phyloP scores from a whole-genome alignment of 495 filamentous ascomycete genomes.

The Neurospora sublineolata region DNA sequence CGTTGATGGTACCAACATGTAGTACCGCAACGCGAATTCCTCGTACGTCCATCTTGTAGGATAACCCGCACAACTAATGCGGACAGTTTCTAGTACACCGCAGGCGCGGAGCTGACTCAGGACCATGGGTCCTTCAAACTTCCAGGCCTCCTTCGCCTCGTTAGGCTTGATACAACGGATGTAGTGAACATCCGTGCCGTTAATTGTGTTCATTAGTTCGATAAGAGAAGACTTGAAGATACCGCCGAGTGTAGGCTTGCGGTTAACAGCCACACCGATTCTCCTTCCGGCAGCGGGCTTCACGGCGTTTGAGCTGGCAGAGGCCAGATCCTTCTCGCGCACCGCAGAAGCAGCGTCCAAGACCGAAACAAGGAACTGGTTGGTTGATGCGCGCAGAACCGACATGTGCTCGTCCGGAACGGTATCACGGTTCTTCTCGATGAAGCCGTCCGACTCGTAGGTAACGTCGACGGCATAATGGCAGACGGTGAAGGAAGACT shows the following conservation, averaged over 20 bases:
- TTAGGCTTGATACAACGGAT: conserved; percentile 99
- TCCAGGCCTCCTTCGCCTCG: conserved; percentile 93
- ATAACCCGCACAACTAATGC: conserved; percentile 96
- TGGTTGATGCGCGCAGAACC: conserved; percentile 72
- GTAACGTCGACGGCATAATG: conserved; percentile 98
- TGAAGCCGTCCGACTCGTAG: conserved; percentile 99
- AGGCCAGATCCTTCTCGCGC: conserved; percentile 72
- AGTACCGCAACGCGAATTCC: conserved; percentile 95
- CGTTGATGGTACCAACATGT: conserved; percentile 88
- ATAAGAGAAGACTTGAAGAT: conserved; percentile 99
- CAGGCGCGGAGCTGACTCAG: conserved; percentile 93
- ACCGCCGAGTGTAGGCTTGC: conserved; percentile 93
- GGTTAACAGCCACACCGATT: conserved; percentile 80
- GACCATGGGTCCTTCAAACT: conserved; percentile 98
- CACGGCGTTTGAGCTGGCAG: conserved; percentile 55
- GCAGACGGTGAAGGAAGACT: conserved; percentile 95
- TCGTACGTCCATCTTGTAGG: conserved; percentile 98
- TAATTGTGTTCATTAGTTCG: conserved; percentile 96
- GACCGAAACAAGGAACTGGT: conserved; percentile 75
- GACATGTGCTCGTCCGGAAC: conserved; percentile 98
- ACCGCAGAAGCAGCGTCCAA: conserved; percentile 74
- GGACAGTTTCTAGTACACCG: conserved; percentile 96
- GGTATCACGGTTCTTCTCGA: conserved; percentile 98
- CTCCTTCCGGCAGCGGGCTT: conserved; percentile 66
- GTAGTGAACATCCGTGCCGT: conserved; percentile 96